Percentiles rank a stretch among this genome's conserved stretches.
These are phyloP conservation scores for Curvularia lunata DNA, from an alignment of 2,329 filamentous ascomycete genomes.

Conservation along the genomic window DNA sequence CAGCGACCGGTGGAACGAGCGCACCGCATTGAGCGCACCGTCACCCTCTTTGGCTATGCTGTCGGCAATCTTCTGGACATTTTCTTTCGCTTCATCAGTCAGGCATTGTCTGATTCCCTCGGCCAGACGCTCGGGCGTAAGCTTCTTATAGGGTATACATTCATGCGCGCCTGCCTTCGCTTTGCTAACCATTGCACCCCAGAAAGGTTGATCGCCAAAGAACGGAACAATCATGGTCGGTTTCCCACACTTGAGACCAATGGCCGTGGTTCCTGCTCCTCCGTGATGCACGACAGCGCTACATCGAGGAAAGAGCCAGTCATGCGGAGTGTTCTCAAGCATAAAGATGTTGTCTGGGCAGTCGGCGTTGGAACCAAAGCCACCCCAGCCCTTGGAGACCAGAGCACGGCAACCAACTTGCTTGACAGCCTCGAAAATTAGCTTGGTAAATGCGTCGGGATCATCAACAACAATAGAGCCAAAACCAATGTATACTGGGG, in stretches of 20 bases:
- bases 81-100: constrained; percentile 64
- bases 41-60: constrained; percentile 68
- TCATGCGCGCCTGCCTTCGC: constrained; percentile 69
- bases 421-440: constrained; percentile 73
- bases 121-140: constrained; percentile 68
- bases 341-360: constrained; percentile 68
- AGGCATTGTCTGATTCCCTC: constrained; percentile 75
- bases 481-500: constrained; percentile 76
- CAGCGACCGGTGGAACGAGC: constrained; percentile 68
- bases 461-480: constrained; percentile 79
- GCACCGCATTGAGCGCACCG: constrained; percentile 72
- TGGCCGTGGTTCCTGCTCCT: constrained; percentile 78
- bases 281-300: constrained; percentile 74
- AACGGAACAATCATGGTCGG: constrained; percentile 81
- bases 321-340: constrained; percentile 76
- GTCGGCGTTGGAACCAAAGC: constrained; percentile 63
- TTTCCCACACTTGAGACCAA: constrained; percentile 72
- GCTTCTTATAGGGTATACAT: constrained; percentile 69
- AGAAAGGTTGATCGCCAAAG: constrained; percentile 81
- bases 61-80: constrained; percentile 65
- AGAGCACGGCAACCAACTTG: constrained; percentile 71
- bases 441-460: constrained; percentile 69
- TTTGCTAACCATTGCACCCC: constrained; percentile 72
- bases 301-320: constrained; percentile 76
- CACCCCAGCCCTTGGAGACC: constrained; percentile 79